Evolutionary conservation across 2,329 filamentous ascomycete species (phyloP).

Genomic region (Phialophora tarda): DNA sequence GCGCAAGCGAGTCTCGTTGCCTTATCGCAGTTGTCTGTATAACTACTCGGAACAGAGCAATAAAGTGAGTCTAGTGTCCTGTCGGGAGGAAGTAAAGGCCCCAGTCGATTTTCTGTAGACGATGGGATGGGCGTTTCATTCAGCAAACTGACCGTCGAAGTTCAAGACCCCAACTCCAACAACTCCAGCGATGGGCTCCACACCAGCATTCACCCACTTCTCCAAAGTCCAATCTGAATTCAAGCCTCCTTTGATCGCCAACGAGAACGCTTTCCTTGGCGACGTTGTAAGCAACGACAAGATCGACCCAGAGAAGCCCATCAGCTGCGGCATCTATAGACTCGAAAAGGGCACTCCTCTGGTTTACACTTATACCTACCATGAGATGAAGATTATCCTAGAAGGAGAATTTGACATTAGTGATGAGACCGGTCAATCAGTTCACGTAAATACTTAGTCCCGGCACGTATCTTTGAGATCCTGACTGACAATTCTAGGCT

Average conservation of each 20-base stretch:
- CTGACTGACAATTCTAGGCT: conserved; percentile 49
- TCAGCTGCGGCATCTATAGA: conserved; percentile 69
- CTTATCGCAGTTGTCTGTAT: not conserved
- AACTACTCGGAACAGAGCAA: not conserved
- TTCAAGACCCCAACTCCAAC: conserved; percentile 5
- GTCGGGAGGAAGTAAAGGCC: not conserved
- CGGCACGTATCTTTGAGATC: not conserved
- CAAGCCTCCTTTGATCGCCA: conserved; percentile 69
- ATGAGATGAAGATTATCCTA: conserved; percentile 76
- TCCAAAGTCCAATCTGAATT: conserved; percentile 64
- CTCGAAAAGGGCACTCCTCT: conserved; percentile 71
- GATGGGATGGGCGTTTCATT: conserved; percentile 11
- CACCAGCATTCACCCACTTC: conserved; percentile 53
- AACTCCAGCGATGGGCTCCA: conserved; percentile 26
- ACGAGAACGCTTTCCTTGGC: conserved; percentile 71
- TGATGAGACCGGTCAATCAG: conserved; percentile 63
- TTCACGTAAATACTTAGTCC: conserved; percentile 28
- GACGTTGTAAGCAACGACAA: conserved; percentile 65
- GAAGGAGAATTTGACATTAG: conserved; percentile 70
- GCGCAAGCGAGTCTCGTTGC: no score
- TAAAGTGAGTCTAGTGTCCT: conserved; percentile 9
- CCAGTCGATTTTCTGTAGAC: not conserved
- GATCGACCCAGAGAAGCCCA: conserved; percentile 62
- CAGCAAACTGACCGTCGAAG: conserved; percentile 25
- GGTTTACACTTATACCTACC: conserved; percentile 71